A percentile compares a stretch with the other conserved stretches of the same genome.
Conservation (phyloP, 1,139 yeast species). For the Zhuliangozyma blackwelliae region DNA sequence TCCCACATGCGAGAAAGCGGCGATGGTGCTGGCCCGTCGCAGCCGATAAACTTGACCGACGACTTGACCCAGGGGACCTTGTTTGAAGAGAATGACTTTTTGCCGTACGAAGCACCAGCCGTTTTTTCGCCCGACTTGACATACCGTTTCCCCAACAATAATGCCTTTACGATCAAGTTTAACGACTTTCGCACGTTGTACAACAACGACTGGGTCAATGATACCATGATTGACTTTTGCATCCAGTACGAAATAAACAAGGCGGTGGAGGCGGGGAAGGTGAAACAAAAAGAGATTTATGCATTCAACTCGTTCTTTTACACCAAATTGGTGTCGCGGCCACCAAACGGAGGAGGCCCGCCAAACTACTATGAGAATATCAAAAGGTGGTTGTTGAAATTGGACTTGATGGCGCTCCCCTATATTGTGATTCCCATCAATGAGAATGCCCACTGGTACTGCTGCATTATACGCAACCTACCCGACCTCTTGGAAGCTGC, state of each 20-base stretch:
- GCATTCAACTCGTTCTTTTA: conserved; percentile 84
- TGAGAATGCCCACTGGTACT: conserved; percentile 83
- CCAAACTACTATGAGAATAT: conserved; percentile 57
- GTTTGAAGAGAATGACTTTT: too few relatives aligned
- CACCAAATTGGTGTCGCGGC: conserved; percentile 48
- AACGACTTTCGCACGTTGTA: conserved; percentile 66
- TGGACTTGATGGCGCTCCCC: conserved; percentile 58
- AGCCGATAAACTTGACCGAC: too few relatives aligned
- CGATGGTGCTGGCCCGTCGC: too few relatives aligned
- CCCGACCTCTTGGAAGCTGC: conserved; percentile 27
- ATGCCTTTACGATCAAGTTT: conserved; percentile 47
- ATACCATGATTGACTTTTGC: conserved; percentile 68
- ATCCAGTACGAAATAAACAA: conserved; percentile 52
- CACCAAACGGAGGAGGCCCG: conserved; percentile 5
- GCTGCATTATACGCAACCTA: conserved; percentile 58
- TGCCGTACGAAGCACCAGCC: conserved; percentile 17
- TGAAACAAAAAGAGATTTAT: conserved; percentile 37
- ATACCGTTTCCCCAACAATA: conserved; percentile 45
- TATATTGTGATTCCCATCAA: conserved; percentile 79
- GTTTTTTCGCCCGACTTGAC: conserved; percentile 50
- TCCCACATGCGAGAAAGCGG: too few relatives aligned
- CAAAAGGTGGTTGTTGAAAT: conserved; percentile 72
- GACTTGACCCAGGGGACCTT: too few relatives aligned
- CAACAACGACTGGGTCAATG: conserved; percentile 74
- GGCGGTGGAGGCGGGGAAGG: conserved; percentile 20